A percentile compares a stretch with the other conserved stretches of the same genome.
phyloP scores from a whole-genome alignment of 2,329 filamentous ascomycete species.

The Venturia pyrina region DNA sequence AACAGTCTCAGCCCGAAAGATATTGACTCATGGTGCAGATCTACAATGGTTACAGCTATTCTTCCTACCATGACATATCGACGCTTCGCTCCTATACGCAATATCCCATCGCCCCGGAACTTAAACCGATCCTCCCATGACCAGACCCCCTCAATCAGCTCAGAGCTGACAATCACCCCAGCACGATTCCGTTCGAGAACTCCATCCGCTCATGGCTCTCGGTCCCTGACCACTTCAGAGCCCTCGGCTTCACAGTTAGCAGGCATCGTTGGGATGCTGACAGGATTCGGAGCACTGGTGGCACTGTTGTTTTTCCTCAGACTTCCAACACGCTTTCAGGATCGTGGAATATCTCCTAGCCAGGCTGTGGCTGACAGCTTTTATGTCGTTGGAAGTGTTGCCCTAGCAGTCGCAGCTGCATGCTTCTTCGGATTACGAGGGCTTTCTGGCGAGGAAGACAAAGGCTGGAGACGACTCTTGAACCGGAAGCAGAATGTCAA shows the following conservation, averaged over 20 bases:
- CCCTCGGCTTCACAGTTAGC: slow-evolving; percentile 56
- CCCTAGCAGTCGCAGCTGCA: slow-evolving; percentile 60
- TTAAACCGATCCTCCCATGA: slow-evolving; percentile 42
- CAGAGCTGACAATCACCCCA: slow-evolving; percentile 66
- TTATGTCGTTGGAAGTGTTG: slow-evolving; percentile 69
- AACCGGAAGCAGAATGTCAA: background rate
- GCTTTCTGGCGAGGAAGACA: slow-evolving; percentile 63
- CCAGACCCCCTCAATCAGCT: slow-evolving; percentile 58
- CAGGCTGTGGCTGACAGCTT: slow-evolving; percentile 75
- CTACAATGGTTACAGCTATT: slow-evolving; percentile 96
- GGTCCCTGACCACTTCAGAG: slow-evolving; percentile 15
- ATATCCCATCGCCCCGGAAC: slow-evolving; percentile 19
- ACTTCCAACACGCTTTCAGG: slow-evolving; percentile 69
- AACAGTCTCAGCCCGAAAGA: background rate
- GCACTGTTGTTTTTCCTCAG: slow-evolving; percentile 77
- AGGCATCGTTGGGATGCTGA: slow-evolving; percentile 84
- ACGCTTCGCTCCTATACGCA: slow-evolving; percentile 18
- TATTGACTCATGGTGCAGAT: slow-evolving; percentile 21
- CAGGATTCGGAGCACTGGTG: slow-evolving; percentile 81
- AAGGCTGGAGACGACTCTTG: slow-evolving; percentile 48
- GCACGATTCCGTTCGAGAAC: slow-evolving; percentile 33
- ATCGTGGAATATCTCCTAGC: slow-evolving; percentile 60
- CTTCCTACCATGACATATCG: slow-evolving; percentile 57
- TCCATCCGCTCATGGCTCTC: slow-evolving; percentile 11
- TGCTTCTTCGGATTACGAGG: slow-evolving; percentile 69